Conservation (phyloP, 371 early-diverging fungal genomes). For the Furculomyces boomerangus region DNA sequence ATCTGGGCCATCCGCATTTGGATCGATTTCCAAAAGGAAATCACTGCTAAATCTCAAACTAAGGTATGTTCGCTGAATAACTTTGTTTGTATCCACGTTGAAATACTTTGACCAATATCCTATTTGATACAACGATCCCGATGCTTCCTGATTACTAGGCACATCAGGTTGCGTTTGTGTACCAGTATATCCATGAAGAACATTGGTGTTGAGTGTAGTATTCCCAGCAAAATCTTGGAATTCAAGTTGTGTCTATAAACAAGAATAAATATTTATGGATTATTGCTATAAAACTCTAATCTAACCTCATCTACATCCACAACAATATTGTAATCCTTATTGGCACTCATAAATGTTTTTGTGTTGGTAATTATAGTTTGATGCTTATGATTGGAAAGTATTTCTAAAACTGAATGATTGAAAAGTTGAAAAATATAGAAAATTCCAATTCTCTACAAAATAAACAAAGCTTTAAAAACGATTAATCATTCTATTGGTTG, state of each 20-base stretch:
- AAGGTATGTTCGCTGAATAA: constrained; percentile 24
- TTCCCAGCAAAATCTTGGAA: constrained; percentile 14
- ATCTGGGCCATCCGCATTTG: constrained; percentile 35
- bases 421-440: too few relatives aligned
- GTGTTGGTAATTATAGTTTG: too few relatives aligned
- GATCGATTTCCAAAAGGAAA: constrained; percentile 25
- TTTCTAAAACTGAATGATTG: too few relatives aligned
- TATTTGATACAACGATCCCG: constrained; percentile 22
- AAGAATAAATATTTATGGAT: not conserved
- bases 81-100: constrained; percentile 63
- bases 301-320: constrained; percentile 22
- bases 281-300: too few relatives aligned
- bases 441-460: too few relatives aligned
- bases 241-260: constrained; percentile 1
- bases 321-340: constrained; percentile 23
- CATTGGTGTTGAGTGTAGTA: constrained; percentile 5
- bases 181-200: constrained; percentile 11
- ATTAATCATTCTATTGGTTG: too few relatives aligned
- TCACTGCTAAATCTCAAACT: constrained; percentile 22
- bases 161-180: constrained; percentile 12
- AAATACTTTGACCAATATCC: constrained; percentile 81
- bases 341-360: constrained; percentile 3
- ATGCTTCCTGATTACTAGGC: not conserved
- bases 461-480: too few relatives aligned
- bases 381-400: too few relatives aligned